Percentiles rank a stretch among this genome's conserved stretches.
phyloP scores from a whole-genome alignment of 805 yeast genomes.

The Teunomyces atbi region DNA sequence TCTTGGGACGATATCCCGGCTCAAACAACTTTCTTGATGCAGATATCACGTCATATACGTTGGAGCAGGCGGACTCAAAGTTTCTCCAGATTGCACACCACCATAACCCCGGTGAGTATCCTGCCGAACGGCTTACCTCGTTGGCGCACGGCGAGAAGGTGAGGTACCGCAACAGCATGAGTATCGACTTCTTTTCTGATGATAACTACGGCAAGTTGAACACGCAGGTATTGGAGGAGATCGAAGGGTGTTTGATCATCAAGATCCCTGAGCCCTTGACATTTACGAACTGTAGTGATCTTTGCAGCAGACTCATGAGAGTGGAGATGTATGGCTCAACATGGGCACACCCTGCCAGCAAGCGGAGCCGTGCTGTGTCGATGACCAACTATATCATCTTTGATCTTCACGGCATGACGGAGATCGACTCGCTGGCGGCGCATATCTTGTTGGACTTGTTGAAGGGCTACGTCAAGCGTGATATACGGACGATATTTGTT shows the following conservation, averaged over 20 bases:
- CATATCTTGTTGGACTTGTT: conserved; percentile 32
- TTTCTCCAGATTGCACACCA: not conserved
- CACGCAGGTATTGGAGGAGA: conserved; percentile 37
- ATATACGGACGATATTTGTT: conserved; percentile 34
- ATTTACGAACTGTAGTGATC: conserved; percentile 41
- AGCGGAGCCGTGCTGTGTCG: conserved; percentile 30
- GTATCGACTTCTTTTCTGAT: conserved; percentile 32
- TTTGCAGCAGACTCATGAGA: conserved; percentile 35
- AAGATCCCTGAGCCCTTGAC: conserved; percentile 45
- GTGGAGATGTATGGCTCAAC: conserved; percentile 45
- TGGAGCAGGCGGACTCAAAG: conserved; percentile 5
- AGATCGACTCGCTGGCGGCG: conserved; percentile 43
- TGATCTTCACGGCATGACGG: conserved; percentile 43
- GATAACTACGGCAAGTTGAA: conserved; percentile 35
- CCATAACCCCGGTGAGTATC: not conserved
- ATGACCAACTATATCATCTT: conserved; percentile 43
- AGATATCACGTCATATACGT: conserved; percentile 19
- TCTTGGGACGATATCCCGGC: conserved; percentile 58
- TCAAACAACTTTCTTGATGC: conserved; percentile 43
- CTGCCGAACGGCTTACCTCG: not conserved
- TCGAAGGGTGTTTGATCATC: conserved; percentile 44
- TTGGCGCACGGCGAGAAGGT: conserved; percentile 2
- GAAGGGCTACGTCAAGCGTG: conserved; percentile 26
- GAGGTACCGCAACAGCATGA: conserved; percentile 1
- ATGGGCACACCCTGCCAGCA: conserved; percentile 43